Percentiles rank a stretch among this genome's conserved stretches.
phyloP scores from a whole-genome alignment of 768 basidiomycete species.

The Leccinum uliginosum region DNA sequence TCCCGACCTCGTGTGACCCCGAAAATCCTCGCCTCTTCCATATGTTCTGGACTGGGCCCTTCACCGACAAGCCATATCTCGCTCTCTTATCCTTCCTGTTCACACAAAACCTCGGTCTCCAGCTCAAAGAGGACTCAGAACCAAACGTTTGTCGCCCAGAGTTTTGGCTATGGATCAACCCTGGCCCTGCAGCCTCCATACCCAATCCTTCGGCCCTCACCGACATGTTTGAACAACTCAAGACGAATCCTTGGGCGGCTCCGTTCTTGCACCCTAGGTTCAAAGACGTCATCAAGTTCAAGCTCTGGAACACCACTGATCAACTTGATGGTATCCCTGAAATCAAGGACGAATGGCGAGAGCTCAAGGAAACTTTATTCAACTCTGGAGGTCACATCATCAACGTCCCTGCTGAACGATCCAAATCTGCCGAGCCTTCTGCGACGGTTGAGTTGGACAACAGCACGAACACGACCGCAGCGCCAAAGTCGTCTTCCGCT shows the following conservation, averaged over 20 bases:
- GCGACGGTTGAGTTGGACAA: slow-evolving; percentile 17
- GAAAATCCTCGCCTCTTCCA: slow-evolving; percentile 89
- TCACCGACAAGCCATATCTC: slow-evolving; percentile 98
- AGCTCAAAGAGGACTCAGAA: slow-evolving; percentile 48
- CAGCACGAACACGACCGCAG: slow-evolving; percentile 16
- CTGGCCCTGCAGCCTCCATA: slow-evolving; percentile 88
- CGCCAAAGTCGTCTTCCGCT: slow-evolving; percentile 19
- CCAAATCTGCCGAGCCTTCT: slow-evolving; percentile 25
- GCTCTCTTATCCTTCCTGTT: slow-evolving; percentile 92
- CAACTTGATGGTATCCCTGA: slow-evolving; percentile 91
- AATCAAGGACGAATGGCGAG: slow-evolving; percentile 86
- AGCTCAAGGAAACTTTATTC: slow-evolving; percentile 68
- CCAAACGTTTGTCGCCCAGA: slow-evolving; percentile 70
- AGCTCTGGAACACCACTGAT: slow-evolving; percentile 97
- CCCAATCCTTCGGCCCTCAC: slow-evolving; percentile 77
- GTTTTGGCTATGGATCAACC: slow-evolving; percentile 98
- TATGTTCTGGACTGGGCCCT: slow-evolving; percentile 99
- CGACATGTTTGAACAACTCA: slow-evolving; percentile 82
- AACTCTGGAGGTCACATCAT: slow-evolving; percentile 82
- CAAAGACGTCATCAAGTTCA: slow-evolving; percentile 89
- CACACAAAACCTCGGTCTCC: slow-evolving; percentile 89
- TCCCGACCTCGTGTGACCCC: slow-evolving; percentile 68
- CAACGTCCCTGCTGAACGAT: slow-evolving; percentile 50
- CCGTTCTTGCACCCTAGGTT: slow-evolving; percentile 94
- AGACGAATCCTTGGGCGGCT: slow-evolving; percentile 87